Evolutionary conservation across 148 eudicot genomes (phyloP).

Genomic region (Dysphania ambrosioides): DNA sequence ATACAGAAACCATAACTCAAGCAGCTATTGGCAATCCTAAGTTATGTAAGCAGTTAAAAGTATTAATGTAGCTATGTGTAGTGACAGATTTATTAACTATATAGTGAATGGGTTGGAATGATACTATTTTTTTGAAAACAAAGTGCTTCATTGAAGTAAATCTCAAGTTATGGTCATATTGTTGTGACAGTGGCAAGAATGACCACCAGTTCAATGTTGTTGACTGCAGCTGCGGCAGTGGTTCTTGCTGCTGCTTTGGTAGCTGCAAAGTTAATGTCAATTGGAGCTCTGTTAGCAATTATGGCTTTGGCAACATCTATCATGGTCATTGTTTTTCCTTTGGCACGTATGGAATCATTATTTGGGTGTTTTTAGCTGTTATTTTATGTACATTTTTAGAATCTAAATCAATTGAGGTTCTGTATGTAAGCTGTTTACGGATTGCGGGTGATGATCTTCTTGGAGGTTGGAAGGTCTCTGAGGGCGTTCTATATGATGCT

Average conservation of each 20-base stretch:
- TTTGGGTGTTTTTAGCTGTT: slow-evolving; percentile 33
- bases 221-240: slow-evolving; percentile 57
- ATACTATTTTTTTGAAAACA: slow-evolving; percentile 11
- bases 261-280: slow-evolving; percentile 47
- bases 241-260: slow-evolving; percentile 69
- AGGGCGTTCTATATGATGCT: slow-evolving; percentile 2
- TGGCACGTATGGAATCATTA: slow-evolving; percentile 40
- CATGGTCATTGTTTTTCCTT: slow-evolving; percentile 32
- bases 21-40: neutral
- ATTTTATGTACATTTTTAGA: slow-evolving; percentile 11
- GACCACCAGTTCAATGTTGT: slow-evolving; percentile 37
- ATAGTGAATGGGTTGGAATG: slow-evolving; percentile 10
- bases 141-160: slow-evolving; percentile 29
- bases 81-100: neutral
- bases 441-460: neutral
- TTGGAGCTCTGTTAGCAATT: slow-evolving; percentile 52
- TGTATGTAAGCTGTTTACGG: slow-evolving; percentile 1
- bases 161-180: slow-evolving; percentile 38
- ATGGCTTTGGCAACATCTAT: slow-evolving; percentile 45
- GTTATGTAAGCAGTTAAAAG: slow-evolving; percentile 1
- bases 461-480: slow-evolving; percentile 16
- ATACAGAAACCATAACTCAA: neutral
- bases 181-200: slow-evolving; percentile 46
- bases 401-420: neutral
- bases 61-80: neutral